phyloP scores from a whole-genome alignment of 164 flowering plant species.

The Liriodendron chinense region DNA sequence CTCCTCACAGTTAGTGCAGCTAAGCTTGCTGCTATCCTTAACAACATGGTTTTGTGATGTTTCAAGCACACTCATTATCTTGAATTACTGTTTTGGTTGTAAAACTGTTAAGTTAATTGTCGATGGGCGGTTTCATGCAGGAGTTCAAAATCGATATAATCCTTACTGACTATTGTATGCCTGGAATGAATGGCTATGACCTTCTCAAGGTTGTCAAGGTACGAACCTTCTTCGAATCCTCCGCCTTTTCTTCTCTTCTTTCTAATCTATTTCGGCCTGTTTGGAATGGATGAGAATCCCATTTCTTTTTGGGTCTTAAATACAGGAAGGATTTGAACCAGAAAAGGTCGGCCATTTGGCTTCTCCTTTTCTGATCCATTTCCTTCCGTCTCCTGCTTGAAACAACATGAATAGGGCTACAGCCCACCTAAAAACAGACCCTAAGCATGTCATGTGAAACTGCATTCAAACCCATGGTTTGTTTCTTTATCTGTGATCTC shows the following conservation, averaged over 20 bases:
- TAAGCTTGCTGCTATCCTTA: no score
- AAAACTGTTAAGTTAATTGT: background rate
- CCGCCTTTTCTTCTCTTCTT: background rate
- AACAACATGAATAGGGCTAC: background rate
- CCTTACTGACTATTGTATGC: slow-evolving; percentile 34
- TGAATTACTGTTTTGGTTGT: no score
- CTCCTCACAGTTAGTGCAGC: no score
- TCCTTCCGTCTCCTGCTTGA: background rate
- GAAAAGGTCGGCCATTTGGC: background rate
- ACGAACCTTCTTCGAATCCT: background rate
- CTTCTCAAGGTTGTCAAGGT: slow-evolving; percentile 27
- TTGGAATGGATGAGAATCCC: no score
- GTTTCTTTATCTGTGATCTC: slow-evolving; percentile 5
- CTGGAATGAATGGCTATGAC: slow-evolving; percentile 30
- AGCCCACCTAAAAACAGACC: background rate
- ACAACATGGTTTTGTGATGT: no score
- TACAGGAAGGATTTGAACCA: no score
- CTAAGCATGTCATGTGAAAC: background rate
- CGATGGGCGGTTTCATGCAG: slow-evolving; percentile 8
- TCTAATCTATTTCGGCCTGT: background rate
- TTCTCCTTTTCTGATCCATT: background rate
- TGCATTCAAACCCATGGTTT: background rate
- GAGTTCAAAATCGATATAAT: slow-evolving; percentile 26
- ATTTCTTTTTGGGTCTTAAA: no score
- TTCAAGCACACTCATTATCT: no score